Evolutionary conservation across 1,139 yeast species (phyloP), one percentile per base, ranked within the genome.

Genomic region (Magnusiomyces sp.): DNA sequence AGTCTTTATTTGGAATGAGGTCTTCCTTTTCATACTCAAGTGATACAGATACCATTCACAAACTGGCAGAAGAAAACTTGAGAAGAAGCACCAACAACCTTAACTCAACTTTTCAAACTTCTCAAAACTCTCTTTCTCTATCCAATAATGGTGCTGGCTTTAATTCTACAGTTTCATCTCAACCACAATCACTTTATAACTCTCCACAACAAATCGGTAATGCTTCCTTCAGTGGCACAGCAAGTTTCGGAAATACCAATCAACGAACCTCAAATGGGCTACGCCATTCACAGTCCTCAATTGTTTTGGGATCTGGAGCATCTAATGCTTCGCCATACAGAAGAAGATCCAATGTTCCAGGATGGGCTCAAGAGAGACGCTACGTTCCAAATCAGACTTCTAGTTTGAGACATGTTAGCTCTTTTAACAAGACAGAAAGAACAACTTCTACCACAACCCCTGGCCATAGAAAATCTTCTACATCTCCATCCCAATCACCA

Each of bases 301-400:
- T 23, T 23, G 29, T 23, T 23, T 23, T 23, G 29, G 29, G 29
- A 23, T 23, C 29, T 23, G 29, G 29, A 23, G 4, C 29, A 23
- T 23, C 29, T 7, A 23, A 23, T 11, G 11, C 23, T 14, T 42
- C 45, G 2, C 37, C 38, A 5, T 44, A 43, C 29, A 46, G 47
- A 11, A 43, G 40, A 2, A 23, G 42, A n/a, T 40, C 36, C 9
- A 42, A 17, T 14, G 31, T 49, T 13, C 50, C 54, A 14, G 41
- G 48, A 14, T 51, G 54, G 54, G 52, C 54, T 11, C 34, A 40
- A 17, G 54, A 51, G 14, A 49, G 46, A 43, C 45, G 47, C 10
- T 39, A 31, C 23, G 32, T 14, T 3, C 38, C 48, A n/a, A 19
- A 47, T 16, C 41, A 44, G 4, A 40, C 51, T 16, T 42, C 53